A percentile compares a stretch with the other conserved stretches of the same genome.
Evolutionary conservation across 169 alveolate genomes (phyloP).

Genomic region (Plasmodium reichenowi): DNA sequence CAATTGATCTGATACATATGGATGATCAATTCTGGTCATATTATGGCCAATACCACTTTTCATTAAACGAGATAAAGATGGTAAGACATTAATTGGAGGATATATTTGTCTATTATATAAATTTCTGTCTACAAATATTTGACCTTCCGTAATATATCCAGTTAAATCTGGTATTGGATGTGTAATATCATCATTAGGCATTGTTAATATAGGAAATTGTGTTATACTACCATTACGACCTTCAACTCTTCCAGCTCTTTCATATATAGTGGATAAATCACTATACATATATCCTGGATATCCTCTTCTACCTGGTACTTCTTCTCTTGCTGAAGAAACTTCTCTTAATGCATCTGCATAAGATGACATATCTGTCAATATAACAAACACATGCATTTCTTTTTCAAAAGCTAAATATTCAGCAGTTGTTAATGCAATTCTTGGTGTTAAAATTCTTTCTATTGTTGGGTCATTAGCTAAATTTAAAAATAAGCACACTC

Average conservation of each 20-base stretch:
- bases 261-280: constrained; percentile 99
- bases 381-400: constrained; percentile 98
- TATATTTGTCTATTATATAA: constrained; percentile 97
- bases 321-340: constrained; percentile 99
- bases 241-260: constrained; percentile 99
- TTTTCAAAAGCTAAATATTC: constrained; percentile 99
- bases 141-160: constrained; percentile 99
- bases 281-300: constrained; percentile 99
- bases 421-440: constrained; percentile 99
- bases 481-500: constrained; percentile 98
- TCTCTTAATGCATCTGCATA: constrained; percentile 99
- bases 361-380: constrained; percentile 99
- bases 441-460: constrained; percentile 99
- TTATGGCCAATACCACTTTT: constrained; percentile 99
- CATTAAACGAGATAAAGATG: constrained; percentile 99
- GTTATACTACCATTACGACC: constrained; percentile 98
- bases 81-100: constrained; percentile 98
- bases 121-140: constrained; percentile 98
- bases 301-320: constrained; percentile 99
- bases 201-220: constrained; percentile 99
- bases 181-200: constrained; percentile 99
- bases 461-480: constrained; percentile 99
- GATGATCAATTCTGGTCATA: constrained; percentile 99
- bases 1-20: constrained; percentile 98
- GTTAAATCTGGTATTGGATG: constrained; percentile 99